phyloP scores from a whole-genome alignment of 177 flowering plant genomes.

The Vitis hybrid region DNA sequence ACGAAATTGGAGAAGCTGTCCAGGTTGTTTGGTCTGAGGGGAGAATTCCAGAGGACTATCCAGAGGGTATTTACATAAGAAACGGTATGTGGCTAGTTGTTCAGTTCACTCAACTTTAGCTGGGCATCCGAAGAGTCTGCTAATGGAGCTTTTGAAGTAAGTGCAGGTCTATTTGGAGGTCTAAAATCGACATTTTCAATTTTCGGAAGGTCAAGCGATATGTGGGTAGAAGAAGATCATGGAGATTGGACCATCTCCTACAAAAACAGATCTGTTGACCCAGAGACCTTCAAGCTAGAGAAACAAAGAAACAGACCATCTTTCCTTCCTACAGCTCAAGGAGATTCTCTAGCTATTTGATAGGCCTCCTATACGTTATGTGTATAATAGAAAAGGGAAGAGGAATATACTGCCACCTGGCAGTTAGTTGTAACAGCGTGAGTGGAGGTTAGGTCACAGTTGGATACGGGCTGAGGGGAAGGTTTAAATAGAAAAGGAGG shows the following conservation, averaged over 20 bases:
- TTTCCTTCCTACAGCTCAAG: constrained; percentile 52
- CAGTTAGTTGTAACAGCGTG: no score
- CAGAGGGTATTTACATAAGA: constrained; percentile 49
- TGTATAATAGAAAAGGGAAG: no score
- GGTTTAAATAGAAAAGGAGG: no score
- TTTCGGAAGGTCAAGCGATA: constrained; percentile 45
- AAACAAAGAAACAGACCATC: constrained; percentile 32
- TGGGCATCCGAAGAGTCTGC: no score
- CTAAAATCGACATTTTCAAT: constrained; percentile 39
- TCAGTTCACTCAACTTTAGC: no score
- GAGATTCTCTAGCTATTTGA: constrained; percentile 47
- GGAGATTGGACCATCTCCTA: constrained; percentile 41
- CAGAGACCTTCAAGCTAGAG: constrained; percentile 43
- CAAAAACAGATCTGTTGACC: constrained; percentile 44
- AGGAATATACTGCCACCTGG: no score
- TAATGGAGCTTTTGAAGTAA: background rate
- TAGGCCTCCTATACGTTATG: no score
- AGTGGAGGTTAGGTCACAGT: no score
- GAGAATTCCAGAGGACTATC: constrained; percentile 32
- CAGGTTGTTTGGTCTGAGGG: constrained; percentile 28
- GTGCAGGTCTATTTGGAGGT: constrained; percentile 54
- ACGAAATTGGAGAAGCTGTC: constrained; percentile 6
- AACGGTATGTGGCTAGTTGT: constrained; percentile 27
- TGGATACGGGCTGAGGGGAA: no score
- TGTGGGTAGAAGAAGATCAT: constrained; percentile 56